Base-by-base conservation (phyloP, 768 basidiomycete genomes). In the Boletus reticulatus region DNA sequence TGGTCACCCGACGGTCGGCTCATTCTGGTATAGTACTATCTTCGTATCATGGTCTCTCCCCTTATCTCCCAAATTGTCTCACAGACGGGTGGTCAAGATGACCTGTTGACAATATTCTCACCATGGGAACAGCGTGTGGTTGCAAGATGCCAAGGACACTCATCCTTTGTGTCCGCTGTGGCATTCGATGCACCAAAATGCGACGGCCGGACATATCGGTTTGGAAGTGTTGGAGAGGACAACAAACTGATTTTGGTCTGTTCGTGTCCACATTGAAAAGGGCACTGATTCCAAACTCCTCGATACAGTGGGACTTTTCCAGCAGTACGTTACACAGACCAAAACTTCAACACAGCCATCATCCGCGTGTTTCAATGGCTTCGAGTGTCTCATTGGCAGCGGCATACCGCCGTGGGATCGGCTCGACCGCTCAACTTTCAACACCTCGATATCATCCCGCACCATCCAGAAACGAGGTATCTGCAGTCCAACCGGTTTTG, bases 1-100 rank as follows among this genome's bases (percentile, higher is more conserved):
- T 98, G 95, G 94, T 95, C 94, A 4, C 94, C 94, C 0, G 95
- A 98, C 68, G 92, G 93, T 13, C 84, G 95, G 19, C 98, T 96
- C 67, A 88, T 99, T 45, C 72, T 97, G 56, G 93, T 90, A 68
- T 17, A 48, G 43, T 45, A 24, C 37, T 52, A 48, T 17, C 12
- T 57, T 52, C 20, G 12, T 39, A 4, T 50, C 20, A 45, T 22
- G n/a, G 43, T 42, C 24, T 14, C 22, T n/a, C 50, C 43, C 56
- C 34, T 45, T 32, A 46, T 42, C 41, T 46, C 12, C 46, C 13
- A 43, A 43, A 43, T 54, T 57, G 7, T 60, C 48, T 38, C 55
- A 19, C 62, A 94, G 91, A 92, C 93, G 2, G 97, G 95, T 13
- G 97, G 97, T 0, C 95, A 99, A 76, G 97, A 99, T 66, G 97